phyloP scores from a whole-genome alignment of 192 early-diverging fungal genomes.

The Dimargaris verticillata region DNA sequence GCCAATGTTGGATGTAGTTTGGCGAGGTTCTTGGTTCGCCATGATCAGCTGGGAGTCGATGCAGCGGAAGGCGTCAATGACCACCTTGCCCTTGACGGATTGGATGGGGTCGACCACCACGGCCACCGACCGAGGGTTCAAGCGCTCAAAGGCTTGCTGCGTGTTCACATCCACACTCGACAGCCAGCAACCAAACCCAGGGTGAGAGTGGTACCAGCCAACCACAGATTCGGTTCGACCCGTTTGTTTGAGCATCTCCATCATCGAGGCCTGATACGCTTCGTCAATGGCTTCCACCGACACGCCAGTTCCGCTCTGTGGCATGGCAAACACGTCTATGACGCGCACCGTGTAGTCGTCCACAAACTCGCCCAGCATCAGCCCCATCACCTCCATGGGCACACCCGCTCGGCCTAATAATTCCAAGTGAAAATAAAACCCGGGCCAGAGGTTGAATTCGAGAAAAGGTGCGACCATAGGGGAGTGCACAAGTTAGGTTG shows the following conservation, averaged over 20 bases:
- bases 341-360: conserved; percentile 99
- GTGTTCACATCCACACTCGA: conserved; percentile 98
- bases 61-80: conserved; percentile 97
- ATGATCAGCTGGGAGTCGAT: conserved; percentile 79
- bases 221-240: conserved; percentile 97
- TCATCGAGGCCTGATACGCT: conserved; percentile 98
- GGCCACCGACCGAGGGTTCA: conserved; percentile 88
- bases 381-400: conserved; percentile 99
- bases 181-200: conserved; percentile 99
- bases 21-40: conserved; percentile 83
- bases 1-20: conserved; percentile 97
- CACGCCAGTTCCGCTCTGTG: conserved; percentile 96
- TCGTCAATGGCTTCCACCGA: conserved; percentile 99
- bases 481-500: too few relatives aligned
- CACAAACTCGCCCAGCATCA: conserved; percentile 99
- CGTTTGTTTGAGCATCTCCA: conserved; percentile 99
- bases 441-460: too few relatives aligned
- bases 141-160: conserved; percentile 91
- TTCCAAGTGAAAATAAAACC: too few relatives aligned
- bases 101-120: conserved; percentile 99
- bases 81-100: conserved; percentile 98
- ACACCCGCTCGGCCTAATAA: conserved; percentile 88
- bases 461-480: too few relatives aligned
- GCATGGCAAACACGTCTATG: conserved; percentile 99
- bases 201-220: conserved; percentile 99